Conservation (phyloP, 2,329 filamentous ascomycete genomes). For the Monosporascus sp. region DNA sequence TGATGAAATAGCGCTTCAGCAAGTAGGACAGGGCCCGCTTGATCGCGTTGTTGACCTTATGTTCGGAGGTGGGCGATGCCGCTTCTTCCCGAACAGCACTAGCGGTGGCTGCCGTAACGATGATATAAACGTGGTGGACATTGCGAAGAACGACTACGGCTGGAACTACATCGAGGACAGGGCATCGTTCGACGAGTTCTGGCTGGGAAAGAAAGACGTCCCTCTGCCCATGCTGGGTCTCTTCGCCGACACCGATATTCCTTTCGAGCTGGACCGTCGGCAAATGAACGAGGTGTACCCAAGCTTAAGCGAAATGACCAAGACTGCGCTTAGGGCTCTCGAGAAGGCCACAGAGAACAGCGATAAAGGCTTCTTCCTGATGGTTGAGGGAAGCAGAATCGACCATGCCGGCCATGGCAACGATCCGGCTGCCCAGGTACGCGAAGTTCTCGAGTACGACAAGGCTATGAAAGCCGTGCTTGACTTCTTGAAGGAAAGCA, state of each 20-base stretch:
- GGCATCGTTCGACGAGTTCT: conserved; percentile 68
- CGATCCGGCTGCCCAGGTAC: conserved; percentile 77
- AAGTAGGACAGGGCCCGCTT: conserved; percentile 81
- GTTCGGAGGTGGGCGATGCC: conserved; percentile 87
- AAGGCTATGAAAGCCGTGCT: conserved; percentile 75
- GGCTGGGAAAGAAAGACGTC: conserved; percentile 56
- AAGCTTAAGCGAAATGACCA: conserved; percentile 85
- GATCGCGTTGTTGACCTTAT: conserved; percentile 88
- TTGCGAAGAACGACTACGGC: conserved; percentile 69
- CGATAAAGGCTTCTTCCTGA: conserved; percentile 94
- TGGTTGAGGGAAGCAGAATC: conserved; percentile 96
- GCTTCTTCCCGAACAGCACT: conserved; percentile 81
- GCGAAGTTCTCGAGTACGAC: conserved; percentile 95
- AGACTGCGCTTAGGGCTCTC: conserved; percentile 72
- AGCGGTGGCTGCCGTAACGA: conserved; percentile 78
- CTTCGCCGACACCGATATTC: conserved; percentile 77
- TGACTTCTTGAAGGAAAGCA: conserved; percentile 73
- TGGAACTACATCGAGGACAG: conserved; percentile 75
- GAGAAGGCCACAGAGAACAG: conserved; percentile 75
- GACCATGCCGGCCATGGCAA: conserved; percentile 90
- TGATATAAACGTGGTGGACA: conserved; percentile 64
- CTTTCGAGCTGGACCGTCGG: conserved; percentile 87
- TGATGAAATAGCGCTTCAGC: conserved; percentile 87
- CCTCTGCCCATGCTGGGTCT: conserved; percentile 81
- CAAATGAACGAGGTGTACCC: conserved; percentile 77